Evolutionary conservation across 371 early-diverging fungal genomes (phyloP).

Genomic region (Mortierella sp.): DNA sequence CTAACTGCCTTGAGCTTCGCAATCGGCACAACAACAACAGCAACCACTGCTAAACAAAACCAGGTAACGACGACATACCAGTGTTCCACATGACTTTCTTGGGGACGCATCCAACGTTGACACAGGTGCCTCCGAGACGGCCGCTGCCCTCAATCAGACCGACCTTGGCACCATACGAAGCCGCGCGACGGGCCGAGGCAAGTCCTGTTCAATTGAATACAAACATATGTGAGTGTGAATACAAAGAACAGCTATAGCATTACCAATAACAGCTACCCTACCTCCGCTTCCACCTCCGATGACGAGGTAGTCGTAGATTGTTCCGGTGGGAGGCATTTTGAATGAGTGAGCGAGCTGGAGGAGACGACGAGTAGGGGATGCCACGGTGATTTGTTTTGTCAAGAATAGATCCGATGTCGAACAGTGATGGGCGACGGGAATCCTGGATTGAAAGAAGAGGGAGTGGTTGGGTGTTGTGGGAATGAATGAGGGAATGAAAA

Average conservation of each 20-base stretch:
- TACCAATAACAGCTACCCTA: neutral
- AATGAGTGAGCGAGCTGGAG: slow-evolving; percentile 50
- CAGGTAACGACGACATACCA: slow-evolving; percentile 59
- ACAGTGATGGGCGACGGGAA: slow-evolving; percentile 44
- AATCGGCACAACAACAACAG: neutral
- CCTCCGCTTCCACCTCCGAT: slow-evolving; percentile 94
- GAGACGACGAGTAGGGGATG: slow-evolving; percentile 59
- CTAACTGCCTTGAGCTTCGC: neutral
- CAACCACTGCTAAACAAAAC: neutral
- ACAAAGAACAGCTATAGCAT: slow-evolving; percentile 1
- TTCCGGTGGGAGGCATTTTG: slow-evolving; percentile 63
- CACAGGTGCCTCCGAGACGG: slow-evolving; percentile 95
- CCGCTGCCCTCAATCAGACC: slow-evolving; percentile 90
- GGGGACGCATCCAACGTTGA: slow-evolving; percentile 98
- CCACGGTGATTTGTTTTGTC: slow-evolving; percentile 20
- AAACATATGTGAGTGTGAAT: slow-evolving; percentile 44
- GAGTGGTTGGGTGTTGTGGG: neutral
- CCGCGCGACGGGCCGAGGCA: slow-evolving; percentile 95
- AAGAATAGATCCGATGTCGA: slow-evolving; percentile 58
- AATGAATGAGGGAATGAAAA: slow-evolving; percentile 6
- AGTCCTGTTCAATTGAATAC: slow-evolving; percentile 67
- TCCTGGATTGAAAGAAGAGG: slow-evolving; percentile 14
- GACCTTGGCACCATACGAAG: slow-evolving; percentile 91
- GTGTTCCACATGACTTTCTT: slow-evolving; percentile 99
- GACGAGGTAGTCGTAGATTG: slow-evolving; percentile 89